Base-by-base conservation (phyloP, 352 stramenopile species). In the Pythium scleroteichum region DNA sequence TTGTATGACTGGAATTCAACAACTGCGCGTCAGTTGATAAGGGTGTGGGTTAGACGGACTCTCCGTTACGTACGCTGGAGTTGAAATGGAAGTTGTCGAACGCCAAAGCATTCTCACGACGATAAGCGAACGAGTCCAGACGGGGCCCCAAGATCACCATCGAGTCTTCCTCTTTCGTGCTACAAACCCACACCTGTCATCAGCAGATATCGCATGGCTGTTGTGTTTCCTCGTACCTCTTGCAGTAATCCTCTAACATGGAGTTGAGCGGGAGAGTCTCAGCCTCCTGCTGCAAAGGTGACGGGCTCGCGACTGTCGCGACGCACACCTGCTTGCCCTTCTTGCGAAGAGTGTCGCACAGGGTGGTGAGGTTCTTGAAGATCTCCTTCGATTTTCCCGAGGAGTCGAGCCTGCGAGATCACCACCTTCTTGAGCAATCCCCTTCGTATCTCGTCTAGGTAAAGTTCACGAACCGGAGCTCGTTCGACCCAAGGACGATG, bases 81-180 rank as follows among this genome's bases (percentile, higher is more conserved):
- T 92, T 93, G 69, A 92, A 89, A 59, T 91, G 83, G 68, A 82
- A 92, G 32, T 78, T 73, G 62, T 95, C 85, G 67, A 78, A 92
- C 27, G 68, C 68, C 29, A 88, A 72, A 5, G 75, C 69, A 19
- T 64, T 82, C 7, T 85, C 65, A 16, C 83, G 82, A 40, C 75
- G 78, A 66, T 93, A 90, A 13, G 79, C 71, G 46, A 86, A 91
- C 53, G 68, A 85, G 50, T 90, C 83, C 47, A 95, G 73, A n/a
- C 78, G 80, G 2, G 85, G 83, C 1, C 79, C 82, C n/a, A 92
- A 68, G 54, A 90, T 73, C 17, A 92, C 72, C 2, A 79, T 78
- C 22, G 71, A 57, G 13, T 87, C 83, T 54, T 95, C 83, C 6
- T 51, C 75, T 27, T 80, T 71, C 3, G 82, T 92, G 63, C 85